Conservation (phyloP, 495 filamentous ascomycete species). For the Lasiosphaeria miniovina region DNA sequence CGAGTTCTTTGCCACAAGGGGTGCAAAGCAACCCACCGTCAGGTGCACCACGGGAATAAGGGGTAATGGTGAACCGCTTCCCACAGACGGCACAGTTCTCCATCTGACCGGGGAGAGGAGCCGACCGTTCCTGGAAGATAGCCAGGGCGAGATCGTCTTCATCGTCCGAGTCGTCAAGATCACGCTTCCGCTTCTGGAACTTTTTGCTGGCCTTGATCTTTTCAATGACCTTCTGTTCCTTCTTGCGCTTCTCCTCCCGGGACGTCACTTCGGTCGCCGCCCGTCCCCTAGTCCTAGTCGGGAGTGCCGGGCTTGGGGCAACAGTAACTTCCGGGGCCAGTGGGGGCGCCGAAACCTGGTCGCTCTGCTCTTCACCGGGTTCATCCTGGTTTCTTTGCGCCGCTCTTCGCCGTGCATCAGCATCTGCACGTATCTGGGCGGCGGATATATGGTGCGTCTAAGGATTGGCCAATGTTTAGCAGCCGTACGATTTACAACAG, state of each 20-base stretch:
- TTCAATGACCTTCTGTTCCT: constrained; percentile 61
- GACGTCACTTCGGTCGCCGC: constrained; percentile 17
- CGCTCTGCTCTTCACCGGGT: constrained; percentile 6
- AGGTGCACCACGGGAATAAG: constrained; percentile 80
- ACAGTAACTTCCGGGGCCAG: constrained; percentile 11
- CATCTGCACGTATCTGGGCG: constrained; percentile 66
- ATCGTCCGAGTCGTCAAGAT: constrained; percentile 45
- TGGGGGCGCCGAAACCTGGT: constrained; percentile 9
- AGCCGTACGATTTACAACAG: not conserved
- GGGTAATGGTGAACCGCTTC: constrained; percentile 89
- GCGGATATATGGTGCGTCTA: constrained; percentile 90
- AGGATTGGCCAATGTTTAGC: not conserved
- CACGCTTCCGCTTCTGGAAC: constrained; percentile 63
- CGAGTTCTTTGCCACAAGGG: constrained; percentile 77
- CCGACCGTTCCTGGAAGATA: constrained; percentile 58
- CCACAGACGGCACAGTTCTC: constrained; percentile 83
- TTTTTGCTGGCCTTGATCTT: constrained; percentile 80
- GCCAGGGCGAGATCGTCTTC: constrained; percentile 51
- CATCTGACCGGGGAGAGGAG: constrained; percentile 77
- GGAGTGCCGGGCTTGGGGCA: constrained; percentile 5
- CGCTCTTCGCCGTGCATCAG: constrained; percentile 47
- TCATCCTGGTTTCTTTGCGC: constrained; percentile 30
- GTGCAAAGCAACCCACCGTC: constrained; percentile 80
- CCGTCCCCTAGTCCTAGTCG: constrained; percentile 25
- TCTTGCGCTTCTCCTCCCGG: constrained; percentile 50